Conservation (phyloP, 2,329 filamentous ascomycete species). For the Orbilia oligospora region DNA sequence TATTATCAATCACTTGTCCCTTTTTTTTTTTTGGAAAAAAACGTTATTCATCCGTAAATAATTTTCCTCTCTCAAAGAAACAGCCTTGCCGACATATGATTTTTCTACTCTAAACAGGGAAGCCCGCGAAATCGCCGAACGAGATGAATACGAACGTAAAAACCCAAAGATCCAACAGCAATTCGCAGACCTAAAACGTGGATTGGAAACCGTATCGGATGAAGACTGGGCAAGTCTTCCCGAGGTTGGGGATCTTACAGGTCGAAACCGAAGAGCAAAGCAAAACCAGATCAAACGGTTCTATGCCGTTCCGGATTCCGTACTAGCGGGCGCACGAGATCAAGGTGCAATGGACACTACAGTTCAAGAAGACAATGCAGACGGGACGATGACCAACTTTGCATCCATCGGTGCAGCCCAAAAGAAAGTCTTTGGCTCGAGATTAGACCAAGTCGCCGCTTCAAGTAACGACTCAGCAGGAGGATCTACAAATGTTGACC, state of each 20-base stretch:
- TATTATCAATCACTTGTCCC: slow-evolving; percentile 62
- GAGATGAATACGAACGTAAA: slow-evolving; percentile 94
- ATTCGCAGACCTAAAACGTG: slow-evolving; percentile 95
- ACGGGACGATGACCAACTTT: slow-evolving; percentile 97
- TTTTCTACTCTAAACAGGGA: slow-evolving; percentile 76
- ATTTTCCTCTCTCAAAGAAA: slow-evolving; percentile 74
- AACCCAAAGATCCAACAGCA: slow-evolving; percentile 99
- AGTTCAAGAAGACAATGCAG: slow-evolving; percentile 81
- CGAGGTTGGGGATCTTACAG: slow-evolving; percentile 95
- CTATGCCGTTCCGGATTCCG: slow-evolving; percentile 97
- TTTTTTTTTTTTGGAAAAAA: slow-evolving; percentile 67
- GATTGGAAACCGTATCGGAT: slow-evolving; percentile 87
- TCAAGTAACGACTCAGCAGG: slow-evolving; percentile 80
- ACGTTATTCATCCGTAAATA: slow-evolving; percentile 76
- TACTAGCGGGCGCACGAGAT: slow-evolving; percentile 87
- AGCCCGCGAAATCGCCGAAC: slow-evolving; percentile 90
- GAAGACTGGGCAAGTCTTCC: slow-evolving; percentile 97
- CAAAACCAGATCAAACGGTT: slow-evolving; percentile 70
- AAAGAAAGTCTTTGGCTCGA: slow-evolving; percentile 95
- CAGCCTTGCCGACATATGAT: slow-evolving; percentile 81
- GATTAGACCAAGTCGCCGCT: slow-evolving; percentile 87
- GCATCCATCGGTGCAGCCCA: slow-evolving; percentile 95
- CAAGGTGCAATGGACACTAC: slow-evolving; percentile 87
- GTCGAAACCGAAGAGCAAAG: slow-evolving; percentile 88
- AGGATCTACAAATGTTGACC: slow-evolving; percentile 90